phyloP scores from a whole-genome alignment of 768 basidiomycete species.

The Agrocybe pediades region DNA sequence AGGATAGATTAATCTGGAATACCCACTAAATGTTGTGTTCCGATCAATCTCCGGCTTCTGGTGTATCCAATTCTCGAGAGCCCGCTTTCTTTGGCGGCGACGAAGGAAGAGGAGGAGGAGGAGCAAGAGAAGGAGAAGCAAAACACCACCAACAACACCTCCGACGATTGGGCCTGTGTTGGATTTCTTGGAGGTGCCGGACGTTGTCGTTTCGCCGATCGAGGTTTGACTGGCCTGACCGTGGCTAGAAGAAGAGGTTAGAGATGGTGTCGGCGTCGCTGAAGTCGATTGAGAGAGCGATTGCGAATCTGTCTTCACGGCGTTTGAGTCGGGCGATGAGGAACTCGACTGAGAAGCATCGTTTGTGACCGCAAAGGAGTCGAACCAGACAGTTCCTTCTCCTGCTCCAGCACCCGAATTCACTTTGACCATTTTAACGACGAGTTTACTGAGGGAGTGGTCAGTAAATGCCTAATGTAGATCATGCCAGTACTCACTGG shows the following conservation, averaged over 20 bases:
- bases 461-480: background rate
- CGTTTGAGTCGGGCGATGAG: background rate
- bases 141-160: background rate
- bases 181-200: background rate
- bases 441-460: conserved; percentile 24
- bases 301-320: background rate
- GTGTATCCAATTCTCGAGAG: background rate
- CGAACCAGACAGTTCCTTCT: conserved; percentile 46
- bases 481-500: conserved; percentile 29
- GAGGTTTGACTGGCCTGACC: background rate
- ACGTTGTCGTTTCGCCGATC: background rate
- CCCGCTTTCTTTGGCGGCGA: background rate
- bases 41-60: conserved; percentile 6
- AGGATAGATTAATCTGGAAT: background rate
- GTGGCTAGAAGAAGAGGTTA: background rate
- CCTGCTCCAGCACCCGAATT: conserved; percentile 23
- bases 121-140: background rate
- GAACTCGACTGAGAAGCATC: background rate
- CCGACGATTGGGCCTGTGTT: conserved; percentile 3
- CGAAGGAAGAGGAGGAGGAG: background rate
- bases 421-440: conserved; percentile 35
- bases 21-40: background rate
- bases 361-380: conserved; percentile 30
- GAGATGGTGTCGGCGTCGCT: background rate
- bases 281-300: background rate